Conservation (phyloP, 306 rosid genomes). For the Cicer pinnatifidum region DNA sequence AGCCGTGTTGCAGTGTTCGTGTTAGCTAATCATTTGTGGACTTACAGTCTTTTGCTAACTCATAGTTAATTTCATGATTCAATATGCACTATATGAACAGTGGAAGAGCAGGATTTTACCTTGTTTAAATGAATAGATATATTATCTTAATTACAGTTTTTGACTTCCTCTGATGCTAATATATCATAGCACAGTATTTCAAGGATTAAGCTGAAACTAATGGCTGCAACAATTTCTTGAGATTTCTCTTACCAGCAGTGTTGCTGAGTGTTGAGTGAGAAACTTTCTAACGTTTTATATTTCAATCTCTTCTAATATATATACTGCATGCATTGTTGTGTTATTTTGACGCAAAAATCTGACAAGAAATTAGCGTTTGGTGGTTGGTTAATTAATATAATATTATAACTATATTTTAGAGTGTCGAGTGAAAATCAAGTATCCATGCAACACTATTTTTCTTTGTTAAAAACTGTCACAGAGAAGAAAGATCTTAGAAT, state of each 20-base stretch:
- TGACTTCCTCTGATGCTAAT: slow-evolving; percentile 16
- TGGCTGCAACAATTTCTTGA: slow-evolving; percentile 16
- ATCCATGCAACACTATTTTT: neutral
- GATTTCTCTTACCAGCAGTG: slow-evolving; percentile 13
- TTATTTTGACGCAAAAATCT: no score
- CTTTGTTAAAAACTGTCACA: neutral
- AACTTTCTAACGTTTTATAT: slow-evolving; percentile 20
- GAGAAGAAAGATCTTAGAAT: slow-evolving; percentile 7
- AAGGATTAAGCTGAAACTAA: slow-evolving; percentile 16
- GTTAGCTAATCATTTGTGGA: neutral
- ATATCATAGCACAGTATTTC: neutral
- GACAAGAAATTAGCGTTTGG: no score
- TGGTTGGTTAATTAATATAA: no score
- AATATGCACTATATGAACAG: no score
- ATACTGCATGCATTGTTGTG: neutral
- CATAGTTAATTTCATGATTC: neutral
- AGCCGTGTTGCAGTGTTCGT: no score
- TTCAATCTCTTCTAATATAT: slow-evolving; percentile 13
- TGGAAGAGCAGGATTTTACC: no score
- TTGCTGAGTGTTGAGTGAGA: slow-evolving; percentile 29
- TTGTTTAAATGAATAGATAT: no score
- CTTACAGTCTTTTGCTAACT: neutral
- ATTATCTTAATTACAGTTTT: neutral
- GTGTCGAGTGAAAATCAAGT: neutral
- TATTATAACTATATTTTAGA: neutral